These are phyloP conservation scores for Aspergillus neoniger DNA, from an alignment of 2,329 filamentous ascomycete species.

Conservation along the genomic window DNA sequence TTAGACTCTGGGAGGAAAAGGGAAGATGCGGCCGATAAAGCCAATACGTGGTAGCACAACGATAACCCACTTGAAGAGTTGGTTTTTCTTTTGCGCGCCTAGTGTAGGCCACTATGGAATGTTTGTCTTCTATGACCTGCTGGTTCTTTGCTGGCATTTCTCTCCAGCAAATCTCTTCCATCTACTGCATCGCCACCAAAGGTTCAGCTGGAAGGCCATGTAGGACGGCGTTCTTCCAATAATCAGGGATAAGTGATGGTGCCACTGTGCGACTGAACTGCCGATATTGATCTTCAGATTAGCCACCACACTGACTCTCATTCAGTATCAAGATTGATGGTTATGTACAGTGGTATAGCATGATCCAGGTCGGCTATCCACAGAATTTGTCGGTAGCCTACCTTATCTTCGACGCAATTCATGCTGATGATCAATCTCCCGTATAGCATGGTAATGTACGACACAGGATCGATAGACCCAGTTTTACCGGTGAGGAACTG, in stretches of 20 bases:
- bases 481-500: not conserved
- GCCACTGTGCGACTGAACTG: not conserved
- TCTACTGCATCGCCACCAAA: not conserved
- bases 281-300: not conserved
- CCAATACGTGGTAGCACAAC: no score
- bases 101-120: not conserved
- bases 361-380: not conserved
- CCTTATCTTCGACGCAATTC: not conserved
- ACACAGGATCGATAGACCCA: not conserved
- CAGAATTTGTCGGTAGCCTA: not conserved
- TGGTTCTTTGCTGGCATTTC: not conserved
- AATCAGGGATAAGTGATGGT: not conserved
- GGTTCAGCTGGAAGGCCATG: not conserved
- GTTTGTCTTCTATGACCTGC: not conserved
- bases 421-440: not conserved
- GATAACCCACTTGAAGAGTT: no score
- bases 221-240: not conserved
- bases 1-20: no score
- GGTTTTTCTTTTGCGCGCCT: not conserved
- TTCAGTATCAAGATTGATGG: not conserved
- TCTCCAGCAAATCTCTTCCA: not conserved
- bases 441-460: not conserved
- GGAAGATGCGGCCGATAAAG: no score
- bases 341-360: not conserved
- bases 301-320: not conserved